Evolutionary conservation across 1,284 basidiomycete species (phyloP), one percentile per base, ranked within the genome.

Genomic region (Cystobasidium pallidum): DNA sequence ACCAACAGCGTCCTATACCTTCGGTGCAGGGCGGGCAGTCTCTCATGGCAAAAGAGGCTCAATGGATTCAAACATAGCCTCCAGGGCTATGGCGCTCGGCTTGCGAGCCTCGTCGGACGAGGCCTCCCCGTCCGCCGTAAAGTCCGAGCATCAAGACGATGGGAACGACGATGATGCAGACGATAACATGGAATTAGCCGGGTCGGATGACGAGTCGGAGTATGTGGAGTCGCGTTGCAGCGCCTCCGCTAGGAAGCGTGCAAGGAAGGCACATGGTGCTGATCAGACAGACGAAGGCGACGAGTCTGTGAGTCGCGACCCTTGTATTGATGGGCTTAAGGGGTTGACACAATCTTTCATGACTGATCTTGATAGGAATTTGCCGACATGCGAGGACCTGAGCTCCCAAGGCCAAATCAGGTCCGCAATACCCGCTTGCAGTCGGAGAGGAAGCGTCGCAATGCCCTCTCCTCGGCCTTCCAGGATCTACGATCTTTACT

Each of bases 401-500:
- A 26, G 21, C 17, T 19, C 26, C 36, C 41, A 11, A 49, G 51
- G 34, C 47, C 36, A 26, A 17, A 19, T 15, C 51, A 54, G 19
- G 11, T 39, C 24, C 64, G 64, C 21, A 43, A 66, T 34, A 57
- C 49, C 21, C 64, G 64, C 34, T 45, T 66, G 34, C 32, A 54
- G 26, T 66, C 64, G 6, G 64, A 66, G 51, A 26, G 64, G 13
- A 66, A 66, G 49, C 47, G 64, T 8, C 43, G 64, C 30, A 57
- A 26, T 55, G 64, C 64, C 13, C 39, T 66, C n/a, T 51, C 51
- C 17, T 43, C 36, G 24, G 64, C 64, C 30, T 66, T 66, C 51
- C 49, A 54, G 26, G 64, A 66, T 15, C n/a, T 66, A 2, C n/a
- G 64, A 28, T 54, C 34, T 11, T 51, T 66, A 17, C 32, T 66